These are phyloP conservation scores for Heritiera littoralis DNA, from an alignment of 345 rosid genomes.

Conservation along the genomic window DNA sequence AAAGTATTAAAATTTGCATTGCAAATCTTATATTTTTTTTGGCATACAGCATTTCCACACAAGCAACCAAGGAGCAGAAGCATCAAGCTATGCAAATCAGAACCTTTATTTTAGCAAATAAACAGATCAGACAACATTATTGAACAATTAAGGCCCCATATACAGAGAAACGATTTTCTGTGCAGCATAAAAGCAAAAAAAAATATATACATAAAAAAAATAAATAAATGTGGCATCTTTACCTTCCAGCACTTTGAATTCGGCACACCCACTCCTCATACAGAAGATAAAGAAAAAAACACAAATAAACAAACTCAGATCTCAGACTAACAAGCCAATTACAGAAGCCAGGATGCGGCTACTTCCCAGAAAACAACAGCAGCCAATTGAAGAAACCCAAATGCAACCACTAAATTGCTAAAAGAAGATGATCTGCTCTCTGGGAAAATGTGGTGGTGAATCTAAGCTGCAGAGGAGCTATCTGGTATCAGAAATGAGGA, in stretches of 20 bases:
- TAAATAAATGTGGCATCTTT: slow-evolving; percentile 3
- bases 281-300: too few species aligned
- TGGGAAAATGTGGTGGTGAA: slow-evolving; percentile 45
- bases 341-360: slow-evolving; percentile 31
- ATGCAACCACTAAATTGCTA: slow-evolving; percentile 14
- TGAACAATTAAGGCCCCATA: slow-evolving; percentile 9
- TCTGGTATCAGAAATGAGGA: slow-evolving; percentile 33
- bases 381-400: slow-evolving; percentile 28
- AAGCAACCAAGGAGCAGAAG: slow-evolving; percentile 4
- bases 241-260: slow-evolving; percentile 31
- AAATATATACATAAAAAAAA: background rate
- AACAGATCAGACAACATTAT: slow-evolving; percentile 33
- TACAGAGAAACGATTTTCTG: background rate
- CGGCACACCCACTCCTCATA: slow-evolving; percentile 26
- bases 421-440: slow-evolving; percentile 34
- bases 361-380: slow-evolving; percentile 29
- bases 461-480: slow-evolving; percentile 75
- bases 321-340: slow-evolving; percentile 14
- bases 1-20: background rate
- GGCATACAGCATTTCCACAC: background rate
- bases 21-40: background rate
- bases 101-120: slow-evolving; percentile 20
- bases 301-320: slow-evolving; percentile 35
- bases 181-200: background rate
- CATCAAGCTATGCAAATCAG: background rate